Evolutionary conservation across 2,329 filamentous ascomycete species (phyloP).

Genomic region (Verticillium tricorpus): DNA sequence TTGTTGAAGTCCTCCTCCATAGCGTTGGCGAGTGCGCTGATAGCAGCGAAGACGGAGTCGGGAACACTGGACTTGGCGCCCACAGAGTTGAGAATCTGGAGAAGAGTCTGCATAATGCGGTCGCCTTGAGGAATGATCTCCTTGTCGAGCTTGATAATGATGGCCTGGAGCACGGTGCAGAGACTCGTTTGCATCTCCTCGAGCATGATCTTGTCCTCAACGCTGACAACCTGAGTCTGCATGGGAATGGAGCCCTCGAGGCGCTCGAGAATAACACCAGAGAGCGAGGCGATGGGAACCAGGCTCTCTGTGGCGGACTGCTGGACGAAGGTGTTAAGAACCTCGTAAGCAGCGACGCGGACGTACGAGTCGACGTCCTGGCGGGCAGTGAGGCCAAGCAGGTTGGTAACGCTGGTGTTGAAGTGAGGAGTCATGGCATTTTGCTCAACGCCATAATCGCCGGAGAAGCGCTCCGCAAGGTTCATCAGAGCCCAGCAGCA

Average conservation of each 20-base stretch:
- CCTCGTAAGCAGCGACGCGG: conserved; percentile 93
- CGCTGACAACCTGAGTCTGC: conserved; percentile 89
- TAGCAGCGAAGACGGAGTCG: conserved; percentile 86
- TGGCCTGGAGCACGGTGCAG: conserved; percentile 84
- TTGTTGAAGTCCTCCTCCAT: conserved; percentile 90
- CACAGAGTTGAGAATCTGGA: conserved; percentile 74
- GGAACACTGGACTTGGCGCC: conserved; percentile 89
- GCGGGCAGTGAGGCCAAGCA: conserved; percentile 81
- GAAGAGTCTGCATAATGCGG: conserved; percentile 84
- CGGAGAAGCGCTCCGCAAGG: conserved; percentile 89
- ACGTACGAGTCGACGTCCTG: conserved; percentile 81
- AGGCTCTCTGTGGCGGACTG: conserved; percentile 87
- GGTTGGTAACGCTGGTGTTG: conserved; percentile 80
- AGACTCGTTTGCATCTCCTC: conserved; percentile 98
- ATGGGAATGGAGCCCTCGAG: conserved; percentile 86
- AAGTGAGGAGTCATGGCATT: conserved; percentile 92
- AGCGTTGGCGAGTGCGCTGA: conserved; percentile 86
- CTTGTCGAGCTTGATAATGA: conserved; percentile 84
- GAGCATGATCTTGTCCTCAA: conserved; percentile 91
- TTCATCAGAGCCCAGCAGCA: conserved; percentile 99
- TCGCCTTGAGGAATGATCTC: conserved; percentile 89
- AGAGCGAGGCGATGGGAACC: conserved; percentile 72
- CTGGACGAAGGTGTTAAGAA: conserved; percentile 89
- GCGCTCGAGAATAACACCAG: conserved; percentile 83
- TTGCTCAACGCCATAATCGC: conserved; percentile 68